phyloP scores from a whole-genome alignment of 192 early-diverging fungal species.

The Coemansia sp. region DNA sequence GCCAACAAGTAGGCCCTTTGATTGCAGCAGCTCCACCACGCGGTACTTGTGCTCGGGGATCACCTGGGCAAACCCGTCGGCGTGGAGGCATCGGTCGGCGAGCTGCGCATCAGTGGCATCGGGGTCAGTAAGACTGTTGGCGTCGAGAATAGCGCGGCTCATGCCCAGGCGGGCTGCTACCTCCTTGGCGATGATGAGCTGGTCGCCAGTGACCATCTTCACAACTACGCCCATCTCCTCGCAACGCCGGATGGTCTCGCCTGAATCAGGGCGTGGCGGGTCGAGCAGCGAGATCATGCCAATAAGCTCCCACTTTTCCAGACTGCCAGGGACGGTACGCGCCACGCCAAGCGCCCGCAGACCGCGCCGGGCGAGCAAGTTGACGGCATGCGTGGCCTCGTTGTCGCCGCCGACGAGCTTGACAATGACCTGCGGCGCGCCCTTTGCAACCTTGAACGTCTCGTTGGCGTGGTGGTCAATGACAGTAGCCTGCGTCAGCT shows the following conservation, averaged over 20 bases:
- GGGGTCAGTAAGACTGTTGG: constrained; percentile 81
- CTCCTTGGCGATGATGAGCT: constrained; percentile 92
- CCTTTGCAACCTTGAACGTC: constrained; percentile 90
- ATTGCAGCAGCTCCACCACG: constrained; percentile 95
- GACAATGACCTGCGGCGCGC: constrained; percentile 93
- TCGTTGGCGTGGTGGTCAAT: constrained; percentile 70
- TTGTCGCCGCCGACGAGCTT: constrained; percentile 80
- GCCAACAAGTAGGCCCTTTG: constrained; percentile 81
- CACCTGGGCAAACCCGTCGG: constrained; percentile 97
- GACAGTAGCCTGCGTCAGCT: constrained; percentile 91
- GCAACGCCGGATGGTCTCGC: constrained; percentile 83
- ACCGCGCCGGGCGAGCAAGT: constrained; percentile 83
- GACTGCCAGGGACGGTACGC: constrained; percentile 67
- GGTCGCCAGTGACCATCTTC: constrained; percentile 98
- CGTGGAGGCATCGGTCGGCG: constrained; percentile 80
- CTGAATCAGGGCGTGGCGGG: constrained; percentile 89
- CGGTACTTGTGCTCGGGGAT: constrained; percentile 98
- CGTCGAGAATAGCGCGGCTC: constrained; percentile 90
- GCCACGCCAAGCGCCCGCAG: constrained; percentile 94
- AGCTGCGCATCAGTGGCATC: constrained; percentile 79
- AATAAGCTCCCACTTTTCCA: constrained; percentile 77
- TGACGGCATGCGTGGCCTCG: constrained; percentile 83
- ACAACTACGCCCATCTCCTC: constrained; percentile 86
- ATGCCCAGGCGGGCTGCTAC: constrained; percentile 91
- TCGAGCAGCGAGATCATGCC: constrained; percentile 93